Conservation (phyloP, 345 rosid species). For the Acer negundo region DNA sequence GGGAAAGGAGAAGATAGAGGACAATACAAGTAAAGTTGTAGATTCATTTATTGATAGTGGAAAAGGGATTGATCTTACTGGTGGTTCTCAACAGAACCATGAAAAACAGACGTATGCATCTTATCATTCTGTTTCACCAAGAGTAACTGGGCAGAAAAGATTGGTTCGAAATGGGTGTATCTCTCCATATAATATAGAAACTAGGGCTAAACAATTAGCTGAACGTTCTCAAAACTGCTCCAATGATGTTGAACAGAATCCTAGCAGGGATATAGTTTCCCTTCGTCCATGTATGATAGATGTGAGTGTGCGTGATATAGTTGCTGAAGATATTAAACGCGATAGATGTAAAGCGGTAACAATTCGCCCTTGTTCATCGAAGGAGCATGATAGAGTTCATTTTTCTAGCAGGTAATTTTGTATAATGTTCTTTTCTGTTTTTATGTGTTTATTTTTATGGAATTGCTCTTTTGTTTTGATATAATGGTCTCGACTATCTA, state of each 20-base stretch:
- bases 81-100: constrained; percentile 31
- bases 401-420: constrained; percentile 50
- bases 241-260: constrained; percentile 27
- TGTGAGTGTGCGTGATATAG: constrained; percentile 48
- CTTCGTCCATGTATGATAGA: constrained; percentile 29
- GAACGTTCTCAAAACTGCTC: constrained; percentile 26
- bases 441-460: not conserved
- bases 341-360: constrained; percentile 50
- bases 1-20: constrained; percentile 69
- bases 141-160: constrained; percentile 53
- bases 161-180: constrained; percentile 93
- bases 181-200: constrained; percentile 67
- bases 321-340: constrained; percentile 40
- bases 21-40: constrained; percentile 29
- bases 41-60: constrained; percentile 36
- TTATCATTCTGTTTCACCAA: constrained; percentile 34
- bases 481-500: not conserved
- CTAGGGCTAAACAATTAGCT: constrained; percentile 45
- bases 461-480: constrained; percentile 8
- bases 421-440: not conserved
- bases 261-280: constrained; percentile 31
- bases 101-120: constrained; percentile 29
- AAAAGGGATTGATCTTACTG: constrained; percentile 41
- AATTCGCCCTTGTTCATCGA: constrained; percentile 27
- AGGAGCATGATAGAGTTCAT: constrained; percentile 25